phyloP scores from a whole-genome alignment of 1,284 basidiomycete species.

The Salmacisia buchloeana region DNA sequence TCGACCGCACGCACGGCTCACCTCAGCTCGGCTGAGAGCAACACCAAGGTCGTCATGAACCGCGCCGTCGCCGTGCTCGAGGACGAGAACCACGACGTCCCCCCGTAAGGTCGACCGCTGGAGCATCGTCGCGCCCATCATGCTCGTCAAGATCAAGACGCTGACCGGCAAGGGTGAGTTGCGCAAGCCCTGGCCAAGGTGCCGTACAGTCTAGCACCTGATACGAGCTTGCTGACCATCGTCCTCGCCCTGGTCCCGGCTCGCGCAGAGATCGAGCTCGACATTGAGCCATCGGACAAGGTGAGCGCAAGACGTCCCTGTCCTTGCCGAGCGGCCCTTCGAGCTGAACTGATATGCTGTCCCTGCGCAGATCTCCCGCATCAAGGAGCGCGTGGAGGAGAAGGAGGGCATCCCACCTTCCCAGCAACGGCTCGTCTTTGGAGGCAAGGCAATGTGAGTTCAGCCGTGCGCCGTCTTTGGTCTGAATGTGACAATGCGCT shows the following conservation, averaged over 20 bases:
- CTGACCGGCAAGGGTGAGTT: conserved; percentile 78
- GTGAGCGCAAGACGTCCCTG: conserved; percentile 54
- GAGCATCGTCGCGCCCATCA: too few relatives aligned
- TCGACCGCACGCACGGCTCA: too few relatives aligned
- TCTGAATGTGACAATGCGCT: too few relatives aligned
- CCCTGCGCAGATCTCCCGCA: conserved; percentile 69
- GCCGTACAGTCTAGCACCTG: conserved; percentile 8
- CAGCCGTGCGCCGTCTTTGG: neutral
- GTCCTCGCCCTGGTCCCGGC: neutral
- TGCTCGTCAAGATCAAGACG: conserved; percentile 61
- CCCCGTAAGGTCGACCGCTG: too few relatives aligned
- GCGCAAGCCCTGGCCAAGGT: neutral
- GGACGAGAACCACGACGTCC: too few relatives aligned
- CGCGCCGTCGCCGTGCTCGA: too few relatives aligned
- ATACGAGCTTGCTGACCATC: neutral
- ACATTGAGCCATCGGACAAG: conserved; percentile 87
- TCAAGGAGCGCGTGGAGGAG: conserved; percentile 98
- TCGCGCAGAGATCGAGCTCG: conserved; percentile 74
- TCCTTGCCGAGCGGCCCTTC: neutral
- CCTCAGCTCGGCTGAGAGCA: too few relatives aligned
- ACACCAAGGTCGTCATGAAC: too few relatives aligned
- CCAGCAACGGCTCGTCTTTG: conserved; percentile 91
- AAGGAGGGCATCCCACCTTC: conserved; percentile 96
- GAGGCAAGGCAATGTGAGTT: conserved; percentile 88
- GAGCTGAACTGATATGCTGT: too few relatives aligned